phyloP scores from a whole-genome alignment of 495 filamentous ascomycete species.

The Paragyromitra xinjiangensis region DNA sequence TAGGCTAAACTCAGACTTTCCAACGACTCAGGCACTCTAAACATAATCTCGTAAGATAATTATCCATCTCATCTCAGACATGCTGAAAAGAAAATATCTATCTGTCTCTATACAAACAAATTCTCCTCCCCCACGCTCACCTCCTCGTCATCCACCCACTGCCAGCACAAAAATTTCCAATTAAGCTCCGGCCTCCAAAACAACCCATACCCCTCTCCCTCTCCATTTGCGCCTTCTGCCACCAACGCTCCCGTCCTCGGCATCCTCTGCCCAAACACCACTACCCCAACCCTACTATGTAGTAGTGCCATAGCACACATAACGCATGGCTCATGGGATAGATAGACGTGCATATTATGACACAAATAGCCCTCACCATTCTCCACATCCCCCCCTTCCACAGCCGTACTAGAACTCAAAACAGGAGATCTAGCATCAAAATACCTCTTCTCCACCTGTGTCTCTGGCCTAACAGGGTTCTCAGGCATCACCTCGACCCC shows the following conservation, averaged over 20 bases:
- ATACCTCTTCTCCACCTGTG: slow-evolving; percentile 42
- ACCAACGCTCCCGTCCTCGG: slow-evolving; percentile 46
- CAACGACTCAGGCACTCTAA: background rate
- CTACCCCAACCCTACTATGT: slow-evolving; percentile 84
- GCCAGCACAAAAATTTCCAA: slow-evolving; percentile 88
- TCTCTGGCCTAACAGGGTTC: slow-evolving; percentile 57
- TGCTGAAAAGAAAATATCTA: background rate
- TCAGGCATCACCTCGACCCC: slow-evolving; percentile 57
- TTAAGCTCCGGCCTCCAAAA: slow-evolving; percentile 95
- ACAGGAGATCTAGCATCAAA: slow-evolving; percentile 18
- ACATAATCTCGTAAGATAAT: background rate
- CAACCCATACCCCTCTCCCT: slow-evolving; percentile 75
- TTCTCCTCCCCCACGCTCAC: background rate
- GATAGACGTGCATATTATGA: slow-evolving; percentile 86
- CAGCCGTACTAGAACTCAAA: background rate
- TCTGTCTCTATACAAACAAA: slow-evolving; percentile 8
- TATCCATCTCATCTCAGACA: background rate
- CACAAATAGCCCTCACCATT: slow-evolving; percentile 87
- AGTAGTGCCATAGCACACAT: slow-evolving; percentile 97
- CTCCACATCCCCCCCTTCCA: background rate
- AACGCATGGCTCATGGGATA: slow-evolving; percentile 92
- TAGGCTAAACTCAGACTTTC: background rate
- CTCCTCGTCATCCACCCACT: slow-evolving; percentile 64
- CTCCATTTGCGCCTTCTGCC: slow-evolving; percentile 58
- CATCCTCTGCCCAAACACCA: slow-evolving; percentile 70